These are phyloP conservation scores for Diplodia corticola DNA, from an alignment of 2,329 filamentous ascomycete species.

Conservation along the genomic window DNA sequence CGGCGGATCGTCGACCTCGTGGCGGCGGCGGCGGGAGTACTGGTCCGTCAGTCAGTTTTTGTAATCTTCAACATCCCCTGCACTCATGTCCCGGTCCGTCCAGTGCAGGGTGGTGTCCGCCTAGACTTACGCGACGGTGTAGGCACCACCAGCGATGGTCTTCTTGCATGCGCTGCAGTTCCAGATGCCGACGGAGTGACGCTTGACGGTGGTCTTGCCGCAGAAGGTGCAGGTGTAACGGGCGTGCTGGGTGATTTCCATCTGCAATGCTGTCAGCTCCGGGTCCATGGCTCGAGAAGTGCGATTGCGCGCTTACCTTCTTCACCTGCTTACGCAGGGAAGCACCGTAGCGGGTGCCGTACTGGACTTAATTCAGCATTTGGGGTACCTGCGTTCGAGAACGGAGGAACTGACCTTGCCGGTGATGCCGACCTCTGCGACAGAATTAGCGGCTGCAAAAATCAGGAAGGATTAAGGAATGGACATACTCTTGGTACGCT, in stretches of 20 bases:
- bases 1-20: constrained; percentile 95
- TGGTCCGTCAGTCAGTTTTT: constrained; percentile 40
- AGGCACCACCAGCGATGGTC: constrained; percentile 90
- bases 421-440: constrained; percentile 83
- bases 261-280: constrained; percentile 47
- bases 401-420: constrained; percentile 58
- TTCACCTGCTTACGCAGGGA: constrained; percentile 99
- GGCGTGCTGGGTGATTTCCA: constrained; percentile 97
- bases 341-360: constrained; percentile 77
- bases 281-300: background rate
- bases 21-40: constrained; percentile 88
- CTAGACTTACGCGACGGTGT: constrained; percentile 86
- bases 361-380: constrained; percentile 5
- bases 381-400: constrained; percentile 5
- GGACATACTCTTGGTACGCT: constrained; percentile 35
- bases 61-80: background rate
- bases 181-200: constrained; percentile 93
- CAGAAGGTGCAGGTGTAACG: constrained; percentile 88
- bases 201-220: constrained; percentile 91
- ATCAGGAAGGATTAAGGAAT: background rate
- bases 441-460: constrained; percentile 9
- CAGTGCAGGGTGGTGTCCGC: background rate
- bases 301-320: constrained; percentile 54
- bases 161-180: constrained; percentile 95
- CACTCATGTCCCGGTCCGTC: background rate